Percentiles rank a stretch among this genome's conserved stretches.
Evolutionary conservation across 495 filamentous ascomycete genomes (phyloP).

Genomic region (Penicillium maclennaniae): DNA sequence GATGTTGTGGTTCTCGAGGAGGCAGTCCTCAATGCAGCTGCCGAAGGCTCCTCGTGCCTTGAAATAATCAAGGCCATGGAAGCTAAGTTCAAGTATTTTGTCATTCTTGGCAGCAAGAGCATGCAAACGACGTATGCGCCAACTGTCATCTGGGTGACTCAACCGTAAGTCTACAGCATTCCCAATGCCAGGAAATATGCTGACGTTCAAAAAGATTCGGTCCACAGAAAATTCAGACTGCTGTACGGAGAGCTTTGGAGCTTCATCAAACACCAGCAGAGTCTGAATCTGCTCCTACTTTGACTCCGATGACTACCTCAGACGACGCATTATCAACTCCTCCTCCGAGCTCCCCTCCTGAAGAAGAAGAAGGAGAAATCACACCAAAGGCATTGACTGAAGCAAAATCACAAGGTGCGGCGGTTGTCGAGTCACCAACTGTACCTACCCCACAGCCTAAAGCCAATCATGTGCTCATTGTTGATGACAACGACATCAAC

Average conservation of each 20-base stretch:
- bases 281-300: not conserved
- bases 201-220: constrained; percentile 28
- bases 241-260: constrained; percentile 21
- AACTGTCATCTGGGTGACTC: constrained; percentile 25
- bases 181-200: not conserved
- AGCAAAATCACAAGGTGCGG: not conserved
- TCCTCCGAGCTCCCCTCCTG: not conserved
- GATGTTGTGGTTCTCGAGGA: constrained; percentile 34
- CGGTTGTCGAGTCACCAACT: not conserved
- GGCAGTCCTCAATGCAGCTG: constrained; percentile 12
- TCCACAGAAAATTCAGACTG: constrained; percentile 29
- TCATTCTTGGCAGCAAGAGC: constrained; percentile 27
- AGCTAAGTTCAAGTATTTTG: constrained; percentile 17
- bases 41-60: constrained; percentile 7
- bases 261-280: constrained; percentile 5
- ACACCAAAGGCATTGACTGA: not conserved
- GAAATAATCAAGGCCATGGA: not conserved
- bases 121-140: constrained; percentile 3
- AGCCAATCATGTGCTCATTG: constrained; percentile 34
- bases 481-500: constrained; percentile 51
- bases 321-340: not conserved
- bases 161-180: constrained; percentile 26
- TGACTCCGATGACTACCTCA: not conserved
- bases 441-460: constrained; percentile 3
- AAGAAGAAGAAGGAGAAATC: not conserved